Conservation (phyloP, 2,329 filamentous ascomycete species). For the Botrytis medusae region DNA sequence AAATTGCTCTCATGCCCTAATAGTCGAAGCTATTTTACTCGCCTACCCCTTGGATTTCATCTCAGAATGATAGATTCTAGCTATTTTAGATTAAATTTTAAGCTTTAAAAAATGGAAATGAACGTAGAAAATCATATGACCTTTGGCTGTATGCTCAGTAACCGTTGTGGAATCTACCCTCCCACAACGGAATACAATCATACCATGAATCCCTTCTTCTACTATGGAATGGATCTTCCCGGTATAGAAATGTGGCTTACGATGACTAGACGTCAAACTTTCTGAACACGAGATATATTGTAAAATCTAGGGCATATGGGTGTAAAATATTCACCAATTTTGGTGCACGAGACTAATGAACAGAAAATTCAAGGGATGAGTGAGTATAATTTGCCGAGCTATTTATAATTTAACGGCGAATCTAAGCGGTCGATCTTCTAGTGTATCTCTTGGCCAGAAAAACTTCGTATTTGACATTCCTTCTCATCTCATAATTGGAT, state of each 20-base stretch:
- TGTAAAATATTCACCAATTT: background rate
- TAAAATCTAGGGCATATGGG: background rate
- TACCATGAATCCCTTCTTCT: background rate
- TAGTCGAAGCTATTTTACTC: background rate
- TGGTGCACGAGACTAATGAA: background rate
- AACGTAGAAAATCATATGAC: background rate
- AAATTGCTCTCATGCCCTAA: background rate
- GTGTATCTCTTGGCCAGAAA: background rate
- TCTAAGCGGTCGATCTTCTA: background rate
- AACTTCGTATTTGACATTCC: background rate
- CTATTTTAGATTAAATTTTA: background rate
- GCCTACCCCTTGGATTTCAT: background rate
- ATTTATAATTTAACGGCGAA: background rate
- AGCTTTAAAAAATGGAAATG: background rate
- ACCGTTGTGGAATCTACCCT: background rate
- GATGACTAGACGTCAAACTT: background rate
- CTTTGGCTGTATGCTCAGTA: background rate
- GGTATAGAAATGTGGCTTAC: background rate
- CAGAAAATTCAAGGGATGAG: background rate
- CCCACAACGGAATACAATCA: background rate
- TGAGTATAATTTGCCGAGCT: background rate
- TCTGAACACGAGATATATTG: background rate
- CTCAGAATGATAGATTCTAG: background rate
- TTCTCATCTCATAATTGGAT: background rate
- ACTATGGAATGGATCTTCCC: background rate